These are phyloP conservation scores for Thelephora terrestris DNA, from an alignment of 1,284 basidiomycete species.

Conservation along the genomic window DNA sequence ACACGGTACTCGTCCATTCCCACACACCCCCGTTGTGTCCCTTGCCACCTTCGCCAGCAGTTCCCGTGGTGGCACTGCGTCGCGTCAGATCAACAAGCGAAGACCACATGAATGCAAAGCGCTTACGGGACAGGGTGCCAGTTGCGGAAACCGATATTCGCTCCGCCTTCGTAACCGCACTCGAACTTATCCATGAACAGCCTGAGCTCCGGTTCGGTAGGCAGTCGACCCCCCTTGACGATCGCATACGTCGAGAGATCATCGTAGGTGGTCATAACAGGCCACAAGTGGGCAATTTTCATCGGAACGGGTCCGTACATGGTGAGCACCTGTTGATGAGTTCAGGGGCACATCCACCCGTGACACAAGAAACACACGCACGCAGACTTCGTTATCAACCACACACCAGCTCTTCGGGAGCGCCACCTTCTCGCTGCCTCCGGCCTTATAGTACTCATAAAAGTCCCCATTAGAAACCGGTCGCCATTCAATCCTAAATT, in stretches of 20 bases:
- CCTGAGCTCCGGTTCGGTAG: constrained; percentile 83
- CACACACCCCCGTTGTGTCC: constrained; percentile 94
- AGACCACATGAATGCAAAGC: background rate
- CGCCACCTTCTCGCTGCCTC: constrained; percentile 27
- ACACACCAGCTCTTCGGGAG: constrained; percentile 65
- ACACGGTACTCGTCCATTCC: constrained; percentile 90
- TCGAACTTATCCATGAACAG: constrained; percentile 67
- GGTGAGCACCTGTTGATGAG: constrained; percentile 54
- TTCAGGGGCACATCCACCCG: background rate
- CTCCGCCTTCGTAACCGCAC: constrained; percentile 60
- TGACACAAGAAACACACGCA: constrained; percentile 17
- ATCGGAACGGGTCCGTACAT: constrained; percentile 81
- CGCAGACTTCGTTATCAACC: constrained; percentile 38
- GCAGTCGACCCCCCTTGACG: constrained; percentile 83
- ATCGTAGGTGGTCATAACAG: constrained; percentile 73
- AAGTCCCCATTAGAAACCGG: constrained; percentile 84
- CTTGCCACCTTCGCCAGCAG: constrained; percentile 33
- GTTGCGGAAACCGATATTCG: constrained; percentile 82
- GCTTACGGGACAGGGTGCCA: constrained; percentile 89
- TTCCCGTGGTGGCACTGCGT: constrained; percentile 53
- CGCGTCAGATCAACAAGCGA: background rate
- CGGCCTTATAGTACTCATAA: constrained; percentile 42
- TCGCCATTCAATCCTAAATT: constrained; percentile 72
- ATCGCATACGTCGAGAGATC: constrained; percentile 74
- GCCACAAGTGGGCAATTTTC: constrained; percentile 75